A percentile compares a stretch with the other conserved stretches of the same genome.
Evolutionary conservation across 1,284 basidiomycete species (phyloP).

Genomic region (Pseudomicrostroma phylloplanum): DNA sequence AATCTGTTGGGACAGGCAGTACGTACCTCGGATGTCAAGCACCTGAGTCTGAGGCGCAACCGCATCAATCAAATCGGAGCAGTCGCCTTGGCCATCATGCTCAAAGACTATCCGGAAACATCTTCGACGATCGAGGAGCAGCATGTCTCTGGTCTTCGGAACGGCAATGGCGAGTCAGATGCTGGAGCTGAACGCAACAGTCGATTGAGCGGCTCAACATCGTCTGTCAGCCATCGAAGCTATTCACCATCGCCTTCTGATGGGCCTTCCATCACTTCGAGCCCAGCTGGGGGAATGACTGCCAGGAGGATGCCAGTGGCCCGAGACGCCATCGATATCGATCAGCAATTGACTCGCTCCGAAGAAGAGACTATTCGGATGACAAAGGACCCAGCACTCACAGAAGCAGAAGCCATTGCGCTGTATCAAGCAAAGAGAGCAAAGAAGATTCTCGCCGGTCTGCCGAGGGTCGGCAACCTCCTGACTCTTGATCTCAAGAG

Average conservation of each 20-base stretch:
- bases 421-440: constrained; percentile 31
- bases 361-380: constrained; percentile 32
- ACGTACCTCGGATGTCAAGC: constrained; percentile 39
- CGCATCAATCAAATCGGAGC: constrained; percentile 25
- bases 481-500: constrained; percentile 82
- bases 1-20: constrained; percentile 39
- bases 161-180: neutral
- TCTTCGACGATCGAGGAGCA: neutral
- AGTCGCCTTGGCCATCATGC: constrained; percentile 29
- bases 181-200: too few relatives aligned
- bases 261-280: constrained; percentile 34
- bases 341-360: constrained; percentile 13
- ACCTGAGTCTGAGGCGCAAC: constrained; percentile 44
- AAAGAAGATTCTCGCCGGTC: constrained; percentile 54
- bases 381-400: constrained; percentile 11
- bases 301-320: constrained; percentile 26
- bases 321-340: neutral
- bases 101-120: constrained; percentile 19
- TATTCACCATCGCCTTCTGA: constrained; percentile 36
- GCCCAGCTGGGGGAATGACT: constrained; percentile 38
- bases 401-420: constrained; percentile 31
- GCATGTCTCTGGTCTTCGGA: neutral
- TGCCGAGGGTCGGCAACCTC: constrained; percentile 76
- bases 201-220: too few relatives aligned
- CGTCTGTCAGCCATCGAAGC: constrained; percentile 11